Base-by-base conservation (phyloP, 2,329 filamentous ascomycete species). In the Lecanicillium sp. region DNA sequence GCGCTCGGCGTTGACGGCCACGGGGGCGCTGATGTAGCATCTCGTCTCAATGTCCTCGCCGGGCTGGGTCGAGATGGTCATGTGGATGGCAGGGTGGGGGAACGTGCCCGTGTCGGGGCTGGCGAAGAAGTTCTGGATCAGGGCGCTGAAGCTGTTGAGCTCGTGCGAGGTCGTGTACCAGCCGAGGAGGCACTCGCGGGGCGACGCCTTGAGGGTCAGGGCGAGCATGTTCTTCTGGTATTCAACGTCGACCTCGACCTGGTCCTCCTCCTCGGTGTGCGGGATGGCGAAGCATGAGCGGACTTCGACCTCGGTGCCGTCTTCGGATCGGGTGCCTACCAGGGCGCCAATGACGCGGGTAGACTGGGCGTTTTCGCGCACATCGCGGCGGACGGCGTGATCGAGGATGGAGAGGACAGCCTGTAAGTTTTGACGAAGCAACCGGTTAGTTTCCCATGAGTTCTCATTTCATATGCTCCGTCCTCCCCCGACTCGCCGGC, bases 191-290 rank as follows among this genome's bases (percentile, higher is more conserved):
- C 88, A 80, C 67, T 98, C 92, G 65, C 88, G 87, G 36, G 92
- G 92, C 64, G 88, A 85, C 42, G 89, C 90, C 68, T 90, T 90
- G 52, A 97, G 80, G 62, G 95, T 90, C 53, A 98, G 73, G 44
- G 86, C 84, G 42, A 97, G 81, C 92, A 98, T 98, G 65, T 90
- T 89, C 78, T 97, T 97, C 71, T 98, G 92, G 68, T 97, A 98
- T 68, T 98, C 92, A 76, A 98, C 94, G 62, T 98, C 92, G 48
- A 98, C 92, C 68, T 98, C 92, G 56, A 98, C 92, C 68, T 98
- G 92, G 66, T 98, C 92, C 61, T 89, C 85, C 52, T 90, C 95
- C 70, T 98, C 92, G 52, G 90, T 97, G 72, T 98, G 92, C 50
- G 90, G 89, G 58, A 98, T 94, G 51, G 92, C 92, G 63, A 98